These are phyloP conservation scores for Aspergillus egyptiacus DNA, from an alignment of 495 filamentous ascomycete species.

Conservation along the genomic window DNA sequence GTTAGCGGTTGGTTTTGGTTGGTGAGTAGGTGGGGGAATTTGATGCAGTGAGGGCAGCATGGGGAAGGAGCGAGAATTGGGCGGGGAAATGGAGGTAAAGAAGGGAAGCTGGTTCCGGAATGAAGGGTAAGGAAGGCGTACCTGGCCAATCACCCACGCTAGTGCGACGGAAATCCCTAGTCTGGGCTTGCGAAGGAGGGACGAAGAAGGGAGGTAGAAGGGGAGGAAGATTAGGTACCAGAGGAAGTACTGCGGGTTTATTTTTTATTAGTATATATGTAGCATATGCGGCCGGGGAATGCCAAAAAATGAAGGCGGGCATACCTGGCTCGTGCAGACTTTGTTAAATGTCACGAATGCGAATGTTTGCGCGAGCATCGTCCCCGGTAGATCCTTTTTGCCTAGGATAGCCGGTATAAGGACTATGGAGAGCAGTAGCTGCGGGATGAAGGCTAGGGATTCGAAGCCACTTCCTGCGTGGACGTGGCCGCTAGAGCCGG, in stretches of 20 bases:
- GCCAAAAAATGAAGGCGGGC: slow-evolving; percentile 10
- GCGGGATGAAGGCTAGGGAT: slow-evolving; percentile 80
- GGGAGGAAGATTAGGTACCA: slow-evolving; percentile 95
- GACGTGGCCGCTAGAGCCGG: background rate
- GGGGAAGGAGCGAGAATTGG: background rate
- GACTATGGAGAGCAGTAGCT: slow-evolving; percentile 69
- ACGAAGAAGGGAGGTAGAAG: slow-evolving; percentile 78
- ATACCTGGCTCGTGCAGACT: slow-evolving; percentile 94
- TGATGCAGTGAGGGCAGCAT: too few species aligned
- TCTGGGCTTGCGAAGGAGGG: slow-evolving; percentile 51
- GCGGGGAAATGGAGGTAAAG: background rate
- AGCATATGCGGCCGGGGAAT: too few species aligned
- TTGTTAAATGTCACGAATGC: slow-evolving; percentile 98
- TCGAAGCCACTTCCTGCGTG: slow-evolving; percentile 49
- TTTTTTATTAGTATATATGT: background rate
- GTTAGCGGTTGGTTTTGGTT: too few species aligned
- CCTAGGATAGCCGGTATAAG: slow-evolving; percentile 73
- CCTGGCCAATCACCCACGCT: slow-evolving; percentile 68
- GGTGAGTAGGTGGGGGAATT: too few species aligned
- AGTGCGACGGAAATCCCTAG: slow-evolving; percentile 57
- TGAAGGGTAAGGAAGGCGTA: too few species aligned
- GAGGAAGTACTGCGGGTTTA: slow-evolving; percentile 73
- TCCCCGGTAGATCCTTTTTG: slow-evolving; percentile 71
- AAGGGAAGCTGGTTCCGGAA: too few species aligned
- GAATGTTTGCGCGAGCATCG: slow-evolving; percentile 99